phyloP scores from a whole-genome alignment of 2,329 filamentous ascomycete genomes.

The Apiospora hydei region DNA sequence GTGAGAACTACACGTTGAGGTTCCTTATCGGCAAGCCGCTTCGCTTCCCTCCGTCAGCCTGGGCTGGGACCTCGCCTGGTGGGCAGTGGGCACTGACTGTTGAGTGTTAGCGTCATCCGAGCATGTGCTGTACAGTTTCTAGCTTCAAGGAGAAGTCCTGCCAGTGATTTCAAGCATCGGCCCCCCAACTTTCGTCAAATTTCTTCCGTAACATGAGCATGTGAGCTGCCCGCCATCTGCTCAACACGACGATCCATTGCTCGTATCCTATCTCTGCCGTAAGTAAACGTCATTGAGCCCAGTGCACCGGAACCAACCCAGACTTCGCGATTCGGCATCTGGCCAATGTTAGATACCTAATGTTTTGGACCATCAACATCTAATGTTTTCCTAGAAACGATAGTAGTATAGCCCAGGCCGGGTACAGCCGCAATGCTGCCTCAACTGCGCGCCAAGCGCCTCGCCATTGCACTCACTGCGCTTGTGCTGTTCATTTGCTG shows the following conservation, averaged over 20 bases:
- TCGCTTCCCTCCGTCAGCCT: neutral
- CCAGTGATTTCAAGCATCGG: neutral
- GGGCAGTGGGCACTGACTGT: neutral
- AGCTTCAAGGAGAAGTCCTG: neutral
- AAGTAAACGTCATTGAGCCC: neutral
- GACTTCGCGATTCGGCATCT: neutral
- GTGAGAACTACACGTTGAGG: neutral
- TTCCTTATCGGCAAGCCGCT: no score
- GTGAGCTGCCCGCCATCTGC: neutral
- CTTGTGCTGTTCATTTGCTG: neutral
- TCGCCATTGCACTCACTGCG: neutral
- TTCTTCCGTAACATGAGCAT: neutral
- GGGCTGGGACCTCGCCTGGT: neutral
- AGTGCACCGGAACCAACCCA: neutral
- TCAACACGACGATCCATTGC: neutral
- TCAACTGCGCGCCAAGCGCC: slow-evolving; percentile 13
- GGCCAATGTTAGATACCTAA: no score
- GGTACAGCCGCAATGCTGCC: neutral
- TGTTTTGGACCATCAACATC: neutral
- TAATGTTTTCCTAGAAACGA: neutral
- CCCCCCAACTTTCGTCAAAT: neutral
- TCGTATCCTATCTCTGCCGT: neutral
- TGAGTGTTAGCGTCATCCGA: neutral
- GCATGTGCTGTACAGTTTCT: neutral
- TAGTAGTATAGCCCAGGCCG: neutral